phyloP scores from a whole-genome alignment of 2,329 filamentous ascomycete species.

The Cytospora piceae region DNA sequence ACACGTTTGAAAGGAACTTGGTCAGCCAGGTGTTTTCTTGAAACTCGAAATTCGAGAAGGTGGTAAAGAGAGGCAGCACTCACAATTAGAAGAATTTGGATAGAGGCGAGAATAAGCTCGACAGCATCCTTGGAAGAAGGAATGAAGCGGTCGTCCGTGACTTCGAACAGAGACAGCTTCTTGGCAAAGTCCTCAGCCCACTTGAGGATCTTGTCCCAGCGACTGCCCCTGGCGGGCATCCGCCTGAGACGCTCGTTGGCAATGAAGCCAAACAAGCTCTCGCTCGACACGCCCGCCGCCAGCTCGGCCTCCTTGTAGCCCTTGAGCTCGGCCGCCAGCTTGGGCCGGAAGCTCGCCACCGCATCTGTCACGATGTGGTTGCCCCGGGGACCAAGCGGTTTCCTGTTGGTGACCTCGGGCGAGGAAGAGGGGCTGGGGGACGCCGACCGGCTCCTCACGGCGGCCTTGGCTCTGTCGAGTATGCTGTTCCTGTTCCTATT shows the following conservation, averaged over 20 bases:
- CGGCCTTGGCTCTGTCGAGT: constrained; percentile 28
- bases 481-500: constrained; percentile 24
- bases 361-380: constrained; percentile 31
- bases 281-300: constrained; percentile 30
- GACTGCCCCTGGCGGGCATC: constrained; percentile 30
- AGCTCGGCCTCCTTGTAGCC: constrained; percentile 25
- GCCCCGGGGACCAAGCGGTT: constrained; percentile 25
- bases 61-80: background rate
- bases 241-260: constrained; percentile 30
- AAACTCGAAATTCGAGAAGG: background rate
- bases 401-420: constrained; percentile 23
- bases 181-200: constrained; percentile 31
- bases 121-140: constrained; percentile 31
- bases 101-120: constrained; percentile 28
- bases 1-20: background rate
- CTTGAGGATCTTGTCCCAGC: constrained; percentile 31
- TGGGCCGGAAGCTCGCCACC: constrained; percentile 25
- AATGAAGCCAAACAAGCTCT: constrained; percentile 28
- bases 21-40: constrained; percentile 15
- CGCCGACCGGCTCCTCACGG: constrained; percentile 22
- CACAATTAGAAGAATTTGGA: constrained; percentile 30
- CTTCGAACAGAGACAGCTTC: constrained; percentile 30
- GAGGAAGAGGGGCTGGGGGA: constrained; percentile 26
- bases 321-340: constrained; percentile 30
- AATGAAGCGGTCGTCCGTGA: constrained; percentile 29